Conservation (phyloP, 169 alveolate species). For the Plasmodium blacklocki region DNA sequence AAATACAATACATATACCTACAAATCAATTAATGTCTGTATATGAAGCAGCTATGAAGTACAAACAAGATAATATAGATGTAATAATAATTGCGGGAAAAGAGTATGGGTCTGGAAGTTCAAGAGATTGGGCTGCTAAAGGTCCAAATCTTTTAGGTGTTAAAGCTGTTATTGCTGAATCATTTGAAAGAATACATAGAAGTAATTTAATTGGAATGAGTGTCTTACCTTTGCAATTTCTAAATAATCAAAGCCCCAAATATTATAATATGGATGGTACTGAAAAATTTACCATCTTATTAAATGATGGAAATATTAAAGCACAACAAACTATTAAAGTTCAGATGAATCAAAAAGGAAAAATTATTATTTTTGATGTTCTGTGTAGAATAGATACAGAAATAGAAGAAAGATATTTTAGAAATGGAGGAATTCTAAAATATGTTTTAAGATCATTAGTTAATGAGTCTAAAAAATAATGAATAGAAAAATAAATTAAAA, state of each 20-base stretch:
- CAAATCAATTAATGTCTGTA: constrained; percentile 90
- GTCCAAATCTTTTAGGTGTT: constrained; percentile 95
- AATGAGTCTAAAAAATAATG: background rate
- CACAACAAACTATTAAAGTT: constrained; percentile 51
- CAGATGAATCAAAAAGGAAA: constrained; percentile 72
- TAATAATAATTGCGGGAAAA: constrained; percentile 93
- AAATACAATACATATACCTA: constrained; percentile 92
- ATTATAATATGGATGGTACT: constrained; percentile 92
- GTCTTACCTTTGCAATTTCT: constrained; percentile 94
- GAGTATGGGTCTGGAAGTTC: constrained; percentile 97
- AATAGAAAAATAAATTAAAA: background rate
- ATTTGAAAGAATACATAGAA: constrained; percentile 97
- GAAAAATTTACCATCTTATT: constrained; percentile 61
- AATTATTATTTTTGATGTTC: constrained; percentile 72
- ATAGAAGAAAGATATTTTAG: constrained; percentile 91
- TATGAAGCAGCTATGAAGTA: constrained; percentile 94
- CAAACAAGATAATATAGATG: constrained; percentile 74
- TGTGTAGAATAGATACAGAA: constrained; percentile 84
- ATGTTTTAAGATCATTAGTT: constrained; percentile 91
- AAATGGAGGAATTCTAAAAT: constrained; percentile 93
- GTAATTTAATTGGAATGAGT: constrained; percentile 97
- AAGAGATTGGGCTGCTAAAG: constrained; percentile 99
- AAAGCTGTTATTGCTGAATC: constrained; percentile 96
- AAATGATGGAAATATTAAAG: constrained; percentile 67
- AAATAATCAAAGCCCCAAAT: constrained; percentile 91